Percentiles rank a stretch among this genome's conserved stretches.
phyloP scores from a whole-genome alignment of 129 eudicot species.

The Apium graveolens region DNA sequence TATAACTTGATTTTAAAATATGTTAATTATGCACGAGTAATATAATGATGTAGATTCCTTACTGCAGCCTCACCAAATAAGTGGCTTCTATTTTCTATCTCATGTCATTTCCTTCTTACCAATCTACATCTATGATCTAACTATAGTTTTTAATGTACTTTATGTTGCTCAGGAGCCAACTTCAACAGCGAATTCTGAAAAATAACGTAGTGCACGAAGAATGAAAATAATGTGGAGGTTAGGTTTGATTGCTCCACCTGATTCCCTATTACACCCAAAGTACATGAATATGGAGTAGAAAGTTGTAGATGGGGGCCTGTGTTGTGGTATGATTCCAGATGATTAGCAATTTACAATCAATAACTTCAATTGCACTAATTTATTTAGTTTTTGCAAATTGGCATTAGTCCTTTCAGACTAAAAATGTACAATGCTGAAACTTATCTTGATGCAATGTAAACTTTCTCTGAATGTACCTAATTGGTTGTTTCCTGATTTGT shows the following conservation, averaged over 20 bases:
- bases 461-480: background rate
- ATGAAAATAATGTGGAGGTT: slow-evolving; percentile 5
- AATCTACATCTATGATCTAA: background rate
- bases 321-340: background rate
- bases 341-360: background rate
- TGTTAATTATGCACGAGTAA: too few species aligned
- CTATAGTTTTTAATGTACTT: background rate
- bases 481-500: background rate
- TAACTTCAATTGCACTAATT: background rate
- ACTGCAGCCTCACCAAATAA: background rate
- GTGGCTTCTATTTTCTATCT: background rate
- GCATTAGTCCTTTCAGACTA: background rate
- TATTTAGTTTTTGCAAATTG: background rate
- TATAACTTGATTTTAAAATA: too few species aligned
- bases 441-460: background rate
- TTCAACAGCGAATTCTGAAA: background rate
- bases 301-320: background rate
- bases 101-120: background rate
- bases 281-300: background rate
- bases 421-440: background rate
- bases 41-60: background rate
- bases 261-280: slow-evolving; percentile 8
- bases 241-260: slow-evolving; percentile 7
- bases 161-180: background rate
- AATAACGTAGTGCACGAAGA: background rate